These are phyloP conservation scores for Haematococcus lacustris DNA, from an alignment of 139 green algal species.

Conservation along the genomic window DNA sequence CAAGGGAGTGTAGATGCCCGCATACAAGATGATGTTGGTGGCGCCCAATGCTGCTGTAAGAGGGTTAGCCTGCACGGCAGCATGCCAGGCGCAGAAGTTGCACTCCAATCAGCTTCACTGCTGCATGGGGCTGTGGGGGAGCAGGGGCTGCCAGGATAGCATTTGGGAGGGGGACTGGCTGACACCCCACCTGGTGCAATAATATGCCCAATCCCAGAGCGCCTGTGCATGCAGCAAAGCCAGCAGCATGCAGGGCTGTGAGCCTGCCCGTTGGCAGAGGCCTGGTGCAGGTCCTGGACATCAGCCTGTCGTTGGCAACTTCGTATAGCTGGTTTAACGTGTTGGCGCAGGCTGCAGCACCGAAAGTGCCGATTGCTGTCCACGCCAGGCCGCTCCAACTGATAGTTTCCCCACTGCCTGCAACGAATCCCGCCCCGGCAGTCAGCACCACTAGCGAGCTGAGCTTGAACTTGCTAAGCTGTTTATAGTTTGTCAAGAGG, in stretches of 20 bases:
- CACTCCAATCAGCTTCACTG: too few relatives aligned
- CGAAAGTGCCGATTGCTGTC: constrained; percentile 84
- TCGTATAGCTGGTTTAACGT: constrained; percentile 95
- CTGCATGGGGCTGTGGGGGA: too few relatives aligned
- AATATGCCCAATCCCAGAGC: constrained; percentile 63
- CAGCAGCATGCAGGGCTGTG: constrained; percentile 53
- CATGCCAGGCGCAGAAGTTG: neutral
- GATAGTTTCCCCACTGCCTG: constrained; percentile 62
- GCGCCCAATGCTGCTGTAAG: constrained; percentile 78
- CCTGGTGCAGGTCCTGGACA: constrained; percentile 80
- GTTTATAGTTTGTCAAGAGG: constrained; percentile 64
- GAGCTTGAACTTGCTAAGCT: constrained; percentile 82
- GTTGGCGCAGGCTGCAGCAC: constrained; percentile 83
- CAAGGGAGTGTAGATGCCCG: constrained; percentile 92
- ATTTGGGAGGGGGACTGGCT: too few relatives aligned
- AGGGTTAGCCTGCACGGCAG: constrained; percentile 67
- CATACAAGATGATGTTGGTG: constrained; percentile 93
- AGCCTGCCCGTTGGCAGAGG: constrained; percentile 87
- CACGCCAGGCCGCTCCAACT: constrained; percentile 62
- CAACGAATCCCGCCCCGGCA: constrained; percentile 74
- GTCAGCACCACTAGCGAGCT: constrained; percentile 86
- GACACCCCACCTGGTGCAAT: constrained; percentile 43
- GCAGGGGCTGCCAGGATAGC: too few relatives aligned
- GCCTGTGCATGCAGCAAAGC: constrained; percentile 72
- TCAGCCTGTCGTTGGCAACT: constrained; percentile 67